phyloP scores from a whole-genome alignment of 306 rosid species.

The Rosa multiflora region DNA sequence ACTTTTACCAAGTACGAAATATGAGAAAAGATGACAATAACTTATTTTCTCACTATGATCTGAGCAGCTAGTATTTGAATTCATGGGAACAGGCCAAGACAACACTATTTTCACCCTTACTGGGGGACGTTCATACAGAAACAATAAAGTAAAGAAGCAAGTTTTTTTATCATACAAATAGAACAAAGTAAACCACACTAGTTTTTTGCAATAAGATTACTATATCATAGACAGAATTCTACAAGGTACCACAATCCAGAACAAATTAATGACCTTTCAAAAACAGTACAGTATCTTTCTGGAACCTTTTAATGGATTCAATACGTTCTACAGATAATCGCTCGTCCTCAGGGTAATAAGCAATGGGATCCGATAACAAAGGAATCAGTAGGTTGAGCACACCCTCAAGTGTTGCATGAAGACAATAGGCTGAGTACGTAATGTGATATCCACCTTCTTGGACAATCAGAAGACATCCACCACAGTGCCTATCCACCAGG shows the following conservation, averaged over 20 bases:
- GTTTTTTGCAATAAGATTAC: background rate
- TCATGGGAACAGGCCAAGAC: background rate
- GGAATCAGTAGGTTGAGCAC: conserved; percentile 62
- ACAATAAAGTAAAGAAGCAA: background rate
- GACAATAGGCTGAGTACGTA: conserved; percentile 88
- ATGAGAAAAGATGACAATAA: background rate
- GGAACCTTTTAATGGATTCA: conserved; percentile 53
- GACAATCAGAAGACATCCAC: conserved; percentile 63
- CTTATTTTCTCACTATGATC: background rate
- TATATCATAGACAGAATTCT: background rate
- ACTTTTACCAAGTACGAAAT: background rate
- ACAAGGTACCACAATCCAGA: conserved; percentile 7
- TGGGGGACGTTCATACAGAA: background rate
- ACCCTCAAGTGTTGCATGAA: conserved; percentile 91
- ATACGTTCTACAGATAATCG: conserved; percentile 50
- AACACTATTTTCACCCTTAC: background rate
- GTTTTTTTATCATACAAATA: background rate
- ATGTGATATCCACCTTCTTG: conserved; percentile 97
- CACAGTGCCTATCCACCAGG: conserved; percentile 46
- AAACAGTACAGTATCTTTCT: conserved; percentile 45
- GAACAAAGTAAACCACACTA: background rate
- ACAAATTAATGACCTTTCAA: conserved; percentile 32
- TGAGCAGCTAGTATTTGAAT: background rate
- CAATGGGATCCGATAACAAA: conserved; percentile 63
- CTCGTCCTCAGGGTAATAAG: conserved; percentile 74